These are phyloP conservation scores for Yamadazyma conglobata DNA, from an alignment of 1,139 yeast species.

Conservation along the genomic window DNA sequence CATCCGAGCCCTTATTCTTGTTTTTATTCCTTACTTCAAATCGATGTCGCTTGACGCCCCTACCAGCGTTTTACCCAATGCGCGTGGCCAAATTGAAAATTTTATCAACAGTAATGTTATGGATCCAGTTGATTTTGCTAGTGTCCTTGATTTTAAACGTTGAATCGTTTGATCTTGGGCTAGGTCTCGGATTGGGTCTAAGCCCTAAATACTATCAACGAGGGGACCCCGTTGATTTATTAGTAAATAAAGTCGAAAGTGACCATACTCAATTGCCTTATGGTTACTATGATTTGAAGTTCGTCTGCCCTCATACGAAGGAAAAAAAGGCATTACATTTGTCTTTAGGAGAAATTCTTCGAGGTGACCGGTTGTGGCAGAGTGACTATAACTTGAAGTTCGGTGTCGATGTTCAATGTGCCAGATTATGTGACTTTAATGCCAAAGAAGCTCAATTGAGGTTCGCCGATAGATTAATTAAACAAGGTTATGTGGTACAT, in stretches of 20 bases:
- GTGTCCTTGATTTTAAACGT: conserved; percentile 2
- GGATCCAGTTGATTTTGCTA: background rate
- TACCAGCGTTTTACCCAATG: too few species aligned
- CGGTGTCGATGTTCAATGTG: conserved; percentile 63
- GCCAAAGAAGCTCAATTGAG: conserved; percentile 48
- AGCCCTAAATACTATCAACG: conserved; percentile 29
- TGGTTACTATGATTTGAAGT: conserved; percentile 73
- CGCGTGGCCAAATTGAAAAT: too few species aligned
- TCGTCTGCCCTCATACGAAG: conserved; percentile 69
- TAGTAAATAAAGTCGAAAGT: conserved; percentile 76
- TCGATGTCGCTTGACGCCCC: too few species aligned
- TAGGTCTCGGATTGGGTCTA: conserved; percentile 16
- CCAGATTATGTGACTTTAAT: conserved; percentile 60
- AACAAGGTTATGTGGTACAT: conserved; percentile 71
- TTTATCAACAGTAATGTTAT: conserved; percentile 42
- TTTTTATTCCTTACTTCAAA: too few species aligned
- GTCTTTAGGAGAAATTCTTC: conserved; percentile 71
- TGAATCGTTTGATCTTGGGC: conserved; percentile 5
- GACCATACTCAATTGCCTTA: conserved; percentile 76
- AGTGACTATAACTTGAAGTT: conserved; percentile 64
- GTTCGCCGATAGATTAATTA: conserved; percentile 60
- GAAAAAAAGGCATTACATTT: conserved; percentile 58
- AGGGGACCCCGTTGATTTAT: conserved; percentile 65
- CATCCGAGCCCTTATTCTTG: too few species aligned
- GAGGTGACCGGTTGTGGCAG: conserved; percentile 79